Percentiles rank a stretch among this genome's conserved stretches.
Evolutionary conservation across 225 moss, liverwort and hornwort species (phyloP).

Genomic region (Sphagnum tenellum): DNA sequence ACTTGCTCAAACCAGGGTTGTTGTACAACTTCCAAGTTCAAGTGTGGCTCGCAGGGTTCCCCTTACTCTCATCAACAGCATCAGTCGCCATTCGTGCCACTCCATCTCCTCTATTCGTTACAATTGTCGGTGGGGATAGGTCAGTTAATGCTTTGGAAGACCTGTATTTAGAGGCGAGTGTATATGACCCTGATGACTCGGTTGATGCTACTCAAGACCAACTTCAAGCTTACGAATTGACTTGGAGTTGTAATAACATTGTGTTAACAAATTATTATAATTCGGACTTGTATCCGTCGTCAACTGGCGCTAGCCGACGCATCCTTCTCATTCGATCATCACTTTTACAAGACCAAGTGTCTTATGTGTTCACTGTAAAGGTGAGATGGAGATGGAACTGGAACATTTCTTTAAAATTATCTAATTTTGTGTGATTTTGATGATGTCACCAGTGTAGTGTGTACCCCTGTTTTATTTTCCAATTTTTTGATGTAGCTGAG

Average conservation of each 20-base stretch:
- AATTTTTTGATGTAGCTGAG: no score
- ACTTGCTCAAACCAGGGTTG: constrained; percentile 3
- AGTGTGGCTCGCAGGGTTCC: constrained; percentile 15
- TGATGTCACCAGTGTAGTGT: no score
- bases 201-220: constrained; percentile 20
- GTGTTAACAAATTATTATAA: constrained; percentile 16
- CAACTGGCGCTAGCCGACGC: constrained; percentile 19
- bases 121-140: constrained; percentile 31
- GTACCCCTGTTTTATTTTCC: no score
- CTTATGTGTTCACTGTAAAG: constrained; percentile 22
- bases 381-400: constrained; percentile 11
- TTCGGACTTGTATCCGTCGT: constrained; percentile 22
- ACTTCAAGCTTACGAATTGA: constrained; percentile 21
- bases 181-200: constrained; percentile 46
- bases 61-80: constrained; percentile 11
- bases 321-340: constrained; percentile 26
- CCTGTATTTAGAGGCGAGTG: constrained; percentile 29
- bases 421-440: no score
- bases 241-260: constrained; percentile 23
- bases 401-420: not conserved
- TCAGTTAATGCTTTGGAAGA: constrained; percentile 20
- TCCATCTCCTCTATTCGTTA: constrained; percentile 15
- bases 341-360: constrained; percentile 16
- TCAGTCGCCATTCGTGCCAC: constrained; percentile 14
- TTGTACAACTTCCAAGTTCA: constrained; percentile 27